Conservation (phyloP, 2,329 filamentous ascomycete species). For the Cercospora janseana region DNA sequence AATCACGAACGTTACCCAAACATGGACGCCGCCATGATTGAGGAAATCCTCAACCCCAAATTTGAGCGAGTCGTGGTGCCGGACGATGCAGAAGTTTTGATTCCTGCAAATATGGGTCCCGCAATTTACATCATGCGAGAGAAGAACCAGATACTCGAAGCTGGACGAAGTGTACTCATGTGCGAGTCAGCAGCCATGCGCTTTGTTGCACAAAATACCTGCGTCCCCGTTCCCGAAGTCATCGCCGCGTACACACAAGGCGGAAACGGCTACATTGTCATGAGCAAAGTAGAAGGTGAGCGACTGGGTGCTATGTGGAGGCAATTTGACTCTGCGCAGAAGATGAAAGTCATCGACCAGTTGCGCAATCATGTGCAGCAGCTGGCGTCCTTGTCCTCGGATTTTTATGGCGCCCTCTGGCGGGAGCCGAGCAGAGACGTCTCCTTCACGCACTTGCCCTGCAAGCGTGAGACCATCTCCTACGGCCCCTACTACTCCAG, state of each 20-base stretch:
- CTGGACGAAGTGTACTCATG: constrained; percentile 5
- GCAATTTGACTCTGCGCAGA: not conserved
- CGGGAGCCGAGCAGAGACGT: constrained; percentile 13
- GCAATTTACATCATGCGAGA: constrained; percentile 5
- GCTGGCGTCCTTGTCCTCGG: constrained; percentile 1
- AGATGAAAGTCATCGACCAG: constrained; percentile 3
- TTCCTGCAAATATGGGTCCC: constrained; percentile 9
- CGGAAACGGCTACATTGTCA: constrained; percentile 13
- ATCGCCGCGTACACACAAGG: constrained; percentile 7
- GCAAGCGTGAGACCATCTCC: not conserved
- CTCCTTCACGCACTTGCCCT: constrained; percentile 15
- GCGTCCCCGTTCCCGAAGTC: constrained; percentile 15
- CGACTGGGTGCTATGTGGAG: constrained; percentile 2
- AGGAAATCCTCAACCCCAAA: too few relatives aligned
- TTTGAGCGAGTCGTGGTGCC: too few relatives aligned
- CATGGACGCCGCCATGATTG: too few relatives aligned
- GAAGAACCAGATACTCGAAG: constrained; percentile 11
- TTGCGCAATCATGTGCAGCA: constrained; percentile 6
- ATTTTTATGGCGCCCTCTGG: constrained; percentile 15
- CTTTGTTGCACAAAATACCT: constrained; percentile 13
- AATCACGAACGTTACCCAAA: too few relatives aligned
- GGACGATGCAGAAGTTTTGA: constrained; percentile 7
- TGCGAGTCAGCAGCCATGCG: constrained; percentile 18
- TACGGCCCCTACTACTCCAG: constrained; percentile 14
- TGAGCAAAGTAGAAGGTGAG: constrained; percentile 10